Conservation (phyloP, 164 flowering plant species). For the Tinospora cordifolia region DNA sequence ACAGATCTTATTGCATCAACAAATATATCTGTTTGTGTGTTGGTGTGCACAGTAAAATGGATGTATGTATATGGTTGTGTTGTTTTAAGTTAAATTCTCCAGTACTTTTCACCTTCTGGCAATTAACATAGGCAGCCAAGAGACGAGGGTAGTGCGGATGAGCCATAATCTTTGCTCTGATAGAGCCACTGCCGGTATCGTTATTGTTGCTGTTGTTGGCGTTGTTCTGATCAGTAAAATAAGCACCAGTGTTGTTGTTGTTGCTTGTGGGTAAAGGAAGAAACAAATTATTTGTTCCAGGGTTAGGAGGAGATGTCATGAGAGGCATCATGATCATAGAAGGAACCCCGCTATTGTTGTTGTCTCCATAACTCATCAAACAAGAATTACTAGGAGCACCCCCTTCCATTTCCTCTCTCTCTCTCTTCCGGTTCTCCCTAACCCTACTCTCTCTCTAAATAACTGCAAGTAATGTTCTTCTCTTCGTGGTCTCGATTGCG, state of each 20-base stretch:
- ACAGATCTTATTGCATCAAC: too few relatives aligned
- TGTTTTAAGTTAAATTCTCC: too few relatives aligned
- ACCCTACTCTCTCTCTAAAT: neutral
- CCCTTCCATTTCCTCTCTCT: slow-evolving; percentile 37
- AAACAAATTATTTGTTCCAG: slow-evolving; percentile 18
- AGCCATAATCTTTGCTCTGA: slow-evolving; percentile 89
- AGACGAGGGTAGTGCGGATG: slow-evolving; percentile 95
- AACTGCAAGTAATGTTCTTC: neutral
- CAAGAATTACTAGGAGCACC: slow-evolving; percentile 30
- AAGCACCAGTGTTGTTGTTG: slow-evolving; percentile 14
- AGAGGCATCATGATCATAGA: slow-evolving; percentile 40
- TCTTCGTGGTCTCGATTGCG: neutral
- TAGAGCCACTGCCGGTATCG: slow-evolving; percentile 21
- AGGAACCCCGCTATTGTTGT: slow-evolving; percentile 25
- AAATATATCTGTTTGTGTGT: too few relatives aligned
- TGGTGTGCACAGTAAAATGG: too few relatives aligned
- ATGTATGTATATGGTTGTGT: too few relatives aligned
- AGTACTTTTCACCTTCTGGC: slow-evolving; percentile 61
- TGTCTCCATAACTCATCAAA: slow-evolving; percentile 50
- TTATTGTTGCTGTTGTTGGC: slow-evolving; percentile 19
- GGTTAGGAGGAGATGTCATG: slow-evolving; percentile 26
- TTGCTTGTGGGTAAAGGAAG: slow-evolving; percentile 18
- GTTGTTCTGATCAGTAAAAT: slow-evolving; percentile 13
- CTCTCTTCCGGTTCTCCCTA: neutral
- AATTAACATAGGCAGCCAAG: slow-evolving; percentile 68